Evolutionary conservation across 129 eudicot species (phyloP), one percentile per base, ranked within the genome.

Genomic region (Glebionis coronaria): DNA sequence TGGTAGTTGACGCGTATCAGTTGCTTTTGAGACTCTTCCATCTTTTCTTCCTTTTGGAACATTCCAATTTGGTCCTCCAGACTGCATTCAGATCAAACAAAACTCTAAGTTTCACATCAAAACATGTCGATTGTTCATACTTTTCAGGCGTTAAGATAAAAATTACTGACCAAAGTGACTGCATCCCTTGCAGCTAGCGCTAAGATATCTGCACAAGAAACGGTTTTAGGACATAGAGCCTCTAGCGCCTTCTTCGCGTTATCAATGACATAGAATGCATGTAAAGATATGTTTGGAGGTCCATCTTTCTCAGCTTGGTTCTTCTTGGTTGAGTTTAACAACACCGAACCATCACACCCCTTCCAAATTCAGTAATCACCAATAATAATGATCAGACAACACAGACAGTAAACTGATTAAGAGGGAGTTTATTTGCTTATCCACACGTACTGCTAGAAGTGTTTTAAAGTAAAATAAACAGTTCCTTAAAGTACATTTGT

Each of bases 311-410:
- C 85, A 2, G 85, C 85, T 67, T 71, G 63, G 27, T 76, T 62
- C 2, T 27, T 61, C 12, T 28, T 15, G 1, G 75, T 76, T 9
- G 85, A 81, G 76, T 81, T 77, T 51, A 81, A 51, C 75, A 81
- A 59, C 63, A 81, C 78, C 4, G 85, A 81, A 67, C 72, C 85
- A 72, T 81, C 85, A 50, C 85, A 81, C 16, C 85, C 85, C 85
- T 81, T 53, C 53, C 50, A 68, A 18, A 12, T 68, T 45, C 4
- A 52, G 5, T 0, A 31, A 5, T 31, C 5, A 31, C 38, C 40
- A 18, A 42, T 9, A n/a, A n/a, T 21, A 2, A 1, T 1, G 5
- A 3, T 31, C 38, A 31, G 20, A 38, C 68, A 27, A 29, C n/a
- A n/a, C n/a, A n/a, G 28, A 45, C 13, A 55, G 70, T 44, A 46